Base-by-base conservation (phyloP, 2,329 filamentous ascomycete species). In the Aureobasidium melanogenum region DNA sequence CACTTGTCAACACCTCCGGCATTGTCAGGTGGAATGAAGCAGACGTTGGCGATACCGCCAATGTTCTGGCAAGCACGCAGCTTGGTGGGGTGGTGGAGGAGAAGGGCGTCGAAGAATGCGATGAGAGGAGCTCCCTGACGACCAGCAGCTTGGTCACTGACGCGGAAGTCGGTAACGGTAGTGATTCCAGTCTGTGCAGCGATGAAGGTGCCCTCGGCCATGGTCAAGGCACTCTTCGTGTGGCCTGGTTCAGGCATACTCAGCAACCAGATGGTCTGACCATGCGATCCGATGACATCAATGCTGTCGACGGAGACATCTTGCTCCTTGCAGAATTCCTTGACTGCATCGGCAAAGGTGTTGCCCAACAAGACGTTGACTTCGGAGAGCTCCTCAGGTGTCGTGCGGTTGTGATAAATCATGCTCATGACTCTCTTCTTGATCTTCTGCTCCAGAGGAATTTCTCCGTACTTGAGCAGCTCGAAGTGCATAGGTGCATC, bases 11-110 rank as follows among this genome's bases (percentile, higher is more conserved):
- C 26, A 34, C 67, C 69, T 32, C 74, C 68, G 22, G 75, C 67
- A 32, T 69, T 69, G 55, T 80, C 75, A 5, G 80, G 77, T 3
- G 80, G 81, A 55, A 84, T 81, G 70, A 85, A 84, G 71, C 80
- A 85, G 26, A 86, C 79, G 65, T 83, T 85, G 32, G 80, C 80
- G 44, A 86, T 83, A 34, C 83, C 82, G 55, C 82, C 82, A 59
- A 86, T 84, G 66, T 85, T 84, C 67, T 85, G 81, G 68, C 82
- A 84, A 2, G 80, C 81, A 28, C 83, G 78, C 8, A 83, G 72
- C 69, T 82, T 84, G 4, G 71, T 79, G 0, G 82, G 79, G 65
- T 85, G 80, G 64, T 82, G 80, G 19, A 86, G 74, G 10, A 84
- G 66, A 4, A 84, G 72, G 0, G 78, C 76, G 64, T 85, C 81